These are phyloP conservation scores for Leptographium wingfieldii DNA, from an alignment of 2,329 filamentous ascomycete species.

Conservation along the genomic window DNA sequence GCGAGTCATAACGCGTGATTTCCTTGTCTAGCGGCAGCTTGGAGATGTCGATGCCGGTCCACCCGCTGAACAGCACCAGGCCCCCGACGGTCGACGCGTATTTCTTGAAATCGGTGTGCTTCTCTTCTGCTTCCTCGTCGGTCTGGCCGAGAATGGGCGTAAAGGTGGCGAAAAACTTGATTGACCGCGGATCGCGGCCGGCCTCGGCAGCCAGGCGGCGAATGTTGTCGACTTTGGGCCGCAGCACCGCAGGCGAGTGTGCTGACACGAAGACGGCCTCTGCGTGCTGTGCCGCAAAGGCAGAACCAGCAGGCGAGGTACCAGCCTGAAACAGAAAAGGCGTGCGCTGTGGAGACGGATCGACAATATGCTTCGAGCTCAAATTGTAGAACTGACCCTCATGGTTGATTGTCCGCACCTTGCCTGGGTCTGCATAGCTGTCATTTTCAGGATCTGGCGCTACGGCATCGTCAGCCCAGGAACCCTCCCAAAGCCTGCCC, in stretches of 20 bases:
- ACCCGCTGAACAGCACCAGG: slow-evolving; percentile 14
- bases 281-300: slow-evolving; percentile 14
- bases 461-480: slow-evolving; percentile 11
- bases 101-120: slow-evolving; percentile 9
- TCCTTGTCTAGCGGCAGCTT: slow-evolving; percentile 13
- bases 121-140: slow-evolving; percentile 12
- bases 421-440: slow-evolving; percentile 5
- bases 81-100: slow-evolving; percentile 13
- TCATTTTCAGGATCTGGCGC: neutral
- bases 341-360: slow-evolving; percentile 11
- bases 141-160: slow-evolving; percentile 12
- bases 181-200: slow-evolving; percentile 9
- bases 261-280: slow-evolving; percentile 13
- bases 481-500: slow-evolving; percentile 8
- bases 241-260: slow-evolving; percentile 5
- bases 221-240: slow-evolving; percentile 6
- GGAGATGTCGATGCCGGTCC: slow-evolving; percentile 15
- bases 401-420: slow-evolving; percentile 10
- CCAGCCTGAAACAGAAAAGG: slow-evolving; percentile 15
- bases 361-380: slow-evolving; percentile 5
- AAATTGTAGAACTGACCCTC: slow-evolving; percentile 2
- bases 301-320: slow-evolving; percentile 12
- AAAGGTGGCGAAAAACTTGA: slow-evolving; percentile 13
- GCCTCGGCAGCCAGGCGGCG: slow-evolving; percentile 6
- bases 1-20: slow-evolving; percentile 5